phyloP scores from a whole-genome alignment of 1,284 basidiomycete species.

The Cutaneotrichosporon sp. region DNA sequence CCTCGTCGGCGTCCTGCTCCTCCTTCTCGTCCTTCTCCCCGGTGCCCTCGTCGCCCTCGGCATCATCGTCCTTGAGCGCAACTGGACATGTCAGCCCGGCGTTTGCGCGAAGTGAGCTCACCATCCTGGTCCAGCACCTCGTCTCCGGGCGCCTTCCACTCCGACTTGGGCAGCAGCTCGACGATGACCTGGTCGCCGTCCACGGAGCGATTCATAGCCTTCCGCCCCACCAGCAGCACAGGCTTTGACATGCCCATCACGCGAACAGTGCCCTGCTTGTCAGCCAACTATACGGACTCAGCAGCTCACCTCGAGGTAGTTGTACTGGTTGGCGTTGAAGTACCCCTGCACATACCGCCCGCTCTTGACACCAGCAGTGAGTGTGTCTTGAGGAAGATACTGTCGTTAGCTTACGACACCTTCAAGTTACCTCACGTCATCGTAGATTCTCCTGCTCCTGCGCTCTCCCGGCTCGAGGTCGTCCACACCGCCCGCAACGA shows the following conservation, averaged over 20 bases:
- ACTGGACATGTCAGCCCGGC: constrained; percentile 58
- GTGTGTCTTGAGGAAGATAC: constrained; percentile 75
- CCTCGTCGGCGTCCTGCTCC: constrained; percentile 47
- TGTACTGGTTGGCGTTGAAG: constrained; percentile 94
- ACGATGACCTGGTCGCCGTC: constrained; percentile 93
- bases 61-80: constrained; percentile 85
- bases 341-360: constrained; percentile 86
- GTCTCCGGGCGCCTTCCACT: constrained; percentile 92
- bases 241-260: constrained; percentile 73
- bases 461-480: constrained; percentile 55
- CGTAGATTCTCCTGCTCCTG: constrained; percentile 66
- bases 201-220: constrained; percentile 94
- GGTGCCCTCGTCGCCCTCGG: constrained; percentile 84
- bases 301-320: constrained; percentile 83
- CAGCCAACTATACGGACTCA: background rate
- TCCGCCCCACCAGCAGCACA: constrained; percentile 80
- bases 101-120: no score
- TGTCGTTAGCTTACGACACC: constrained; percentile 56
- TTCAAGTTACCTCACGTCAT: constrained; percentile 65
- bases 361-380: constrained; percentile 81
- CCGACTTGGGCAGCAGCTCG: constrained; percentile 78
- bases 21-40: constrained; percentile 52
- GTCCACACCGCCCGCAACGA: constrained; percentile 67
- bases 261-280: constrained; percentile 71
- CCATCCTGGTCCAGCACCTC: constrained; percentile 92